A percentile compares a stretch with the other conserved stretches of the same genome.
Evolutionary conservation across 2,329 filamentous ascomycete genomes (phyloP).

Genomic region (Ophiobolus disseminans): DNA sequence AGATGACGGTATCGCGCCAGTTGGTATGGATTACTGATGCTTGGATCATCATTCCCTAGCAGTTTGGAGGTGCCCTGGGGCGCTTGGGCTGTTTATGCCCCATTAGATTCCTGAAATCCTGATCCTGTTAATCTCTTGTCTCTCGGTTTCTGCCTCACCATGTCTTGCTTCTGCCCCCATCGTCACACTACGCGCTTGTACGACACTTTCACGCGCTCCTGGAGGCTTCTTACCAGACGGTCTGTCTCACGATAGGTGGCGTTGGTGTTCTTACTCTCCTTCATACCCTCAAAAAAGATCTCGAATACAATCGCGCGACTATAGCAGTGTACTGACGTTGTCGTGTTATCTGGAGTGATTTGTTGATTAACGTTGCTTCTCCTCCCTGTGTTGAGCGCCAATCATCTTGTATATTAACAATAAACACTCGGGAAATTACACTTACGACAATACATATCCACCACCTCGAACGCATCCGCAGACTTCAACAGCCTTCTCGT

Average conservation of each 20-base stretch:
- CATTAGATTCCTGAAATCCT: conserved; percentile 48
- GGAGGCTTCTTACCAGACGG: conserved; percentile 12
- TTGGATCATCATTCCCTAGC: conserved; percentile 37
- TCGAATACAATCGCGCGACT: conserved; percentile 18
- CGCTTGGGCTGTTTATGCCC: conserved; percentile 41
- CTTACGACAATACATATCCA: no score
- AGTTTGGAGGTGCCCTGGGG: conserved; percentile 42
- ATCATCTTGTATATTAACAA: no score
- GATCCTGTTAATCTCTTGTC: conserved; percentile 42
- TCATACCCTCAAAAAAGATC: conserved; percentile 25
- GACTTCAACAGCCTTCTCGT: no score
- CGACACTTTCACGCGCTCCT: conserved; percentile 23
- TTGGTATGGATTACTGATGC: conserved; percentile 42
- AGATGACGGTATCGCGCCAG: conserved; percentile 43
- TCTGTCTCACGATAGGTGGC: conserved; percentile 1
- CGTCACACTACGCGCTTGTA: conserved; percentile 16
- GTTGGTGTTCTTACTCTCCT: conserved; percentile 19
- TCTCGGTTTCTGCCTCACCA: conserved; percentile 7
- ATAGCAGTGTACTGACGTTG: background rate
- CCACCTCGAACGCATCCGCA: no score
- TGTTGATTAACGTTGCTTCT: no score
- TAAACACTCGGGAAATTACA: no score
- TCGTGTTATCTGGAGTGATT: no score
- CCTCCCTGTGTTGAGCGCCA: no score
- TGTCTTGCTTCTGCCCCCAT: conserved; percentile 7